Percentiles rank a stretch among this genome's conserved stretches.
Conservation (phyloP, 305 asterid species). For the Solanum chacoense region DNA sequence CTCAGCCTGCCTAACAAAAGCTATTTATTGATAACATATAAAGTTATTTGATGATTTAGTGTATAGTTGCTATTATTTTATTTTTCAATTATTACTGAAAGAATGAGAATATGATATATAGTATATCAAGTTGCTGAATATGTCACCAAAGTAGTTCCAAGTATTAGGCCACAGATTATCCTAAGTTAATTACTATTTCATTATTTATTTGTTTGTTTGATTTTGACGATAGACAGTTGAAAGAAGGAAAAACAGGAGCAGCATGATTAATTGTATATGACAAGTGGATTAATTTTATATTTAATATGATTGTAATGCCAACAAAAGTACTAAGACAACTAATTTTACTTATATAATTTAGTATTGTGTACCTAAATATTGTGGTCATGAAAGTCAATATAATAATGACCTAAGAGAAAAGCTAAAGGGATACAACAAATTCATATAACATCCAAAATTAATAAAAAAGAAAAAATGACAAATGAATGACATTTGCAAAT, state of each 20-base stretch:
- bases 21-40: not conserved
- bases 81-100: not conserved
- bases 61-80: not conserved
- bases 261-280: not conserved
- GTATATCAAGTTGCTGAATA: not conserved
- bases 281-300: not conserved
- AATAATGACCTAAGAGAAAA: not conserved
- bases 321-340: not conserved
- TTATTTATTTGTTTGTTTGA: too few relatives aligned
- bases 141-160: not conserved
- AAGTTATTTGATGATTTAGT: not conserved
- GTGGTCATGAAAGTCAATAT: not conserved
- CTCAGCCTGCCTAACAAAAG: not conserved
- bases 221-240: fast-evolving
- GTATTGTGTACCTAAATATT: not conserved
- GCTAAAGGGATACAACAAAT: not conserved
- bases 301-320: not conserved
- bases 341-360: not conserved
- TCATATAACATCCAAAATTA: not conserved
- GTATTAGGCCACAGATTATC: not conserved
- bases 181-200: too few relatives aligned
- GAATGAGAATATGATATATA: not conserved
- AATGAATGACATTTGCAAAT: not conserved
- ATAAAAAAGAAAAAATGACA: not conserved
- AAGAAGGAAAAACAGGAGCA: not conserved